Conservation (phyloP, 176 grass and related monocot genomes). For the Tillandsia fasciculata region DNA sequence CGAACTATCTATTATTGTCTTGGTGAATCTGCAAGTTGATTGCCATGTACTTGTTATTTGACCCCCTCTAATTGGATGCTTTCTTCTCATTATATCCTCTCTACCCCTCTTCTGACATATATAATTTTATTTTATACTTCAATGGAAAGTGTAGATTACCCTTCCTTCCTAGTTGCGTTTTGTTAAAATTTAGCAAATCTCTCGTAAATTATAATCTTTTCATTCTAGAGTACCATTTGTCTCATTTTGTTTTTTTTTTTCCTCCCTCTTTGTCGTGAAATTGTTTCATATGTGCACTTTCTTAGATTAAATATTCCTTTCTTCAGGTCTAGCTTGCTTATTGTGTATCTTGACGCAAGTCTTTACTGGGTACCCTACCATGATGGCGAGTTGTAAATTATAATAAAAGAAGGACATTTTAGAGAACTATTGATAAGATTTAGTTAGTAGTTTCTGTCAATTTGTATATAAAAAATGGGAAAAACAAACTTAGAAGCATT, state of each 20-base stretch:
- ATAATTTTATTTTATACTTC: too few species aligned
- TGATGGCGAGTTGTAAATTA: slow-evolving; percentile 8
- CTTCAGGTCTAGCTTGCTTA: not conserved
- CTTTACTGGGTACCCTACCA: not conserved
- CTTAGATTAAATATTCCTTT: not conserved
- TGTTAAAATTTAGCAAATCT: too few species aligned
- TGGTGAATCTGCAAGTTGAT: too few species aligned
- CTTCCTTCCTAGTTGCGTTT: too few species aligned
- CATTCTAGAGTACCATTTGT: too few species aligned
- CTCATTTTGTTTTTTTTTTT: not conserved
- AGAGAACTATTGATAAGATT: not conserved
- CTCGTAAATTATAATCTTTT: too few species aligned
- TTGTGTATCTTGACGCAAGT: not conserved
- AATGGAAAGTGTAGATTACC: too few species aligned
- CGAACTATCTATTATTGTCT: too few species aligned
- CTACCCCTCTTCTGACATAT: too few species aligned
- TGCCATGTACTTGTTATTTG: too few species aligned
- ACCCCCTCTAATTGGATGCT: too few species aligned
- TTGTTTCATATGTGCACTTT: not conserved
- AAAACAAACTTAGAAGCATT: not conserved
- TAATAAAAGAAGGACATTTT: not conserved
- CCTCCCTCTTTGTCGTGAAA: not conserved
- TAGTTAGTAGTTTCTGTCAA: not conserved
- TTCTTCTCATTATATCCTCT: too few species aligned
- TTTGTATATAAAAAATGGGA: slow-evolving; percentile 6